Conservation (phyloP, 1,284 basidiomycete genomes). For the Microbotryum lychnidis-dioicae region DNA sequence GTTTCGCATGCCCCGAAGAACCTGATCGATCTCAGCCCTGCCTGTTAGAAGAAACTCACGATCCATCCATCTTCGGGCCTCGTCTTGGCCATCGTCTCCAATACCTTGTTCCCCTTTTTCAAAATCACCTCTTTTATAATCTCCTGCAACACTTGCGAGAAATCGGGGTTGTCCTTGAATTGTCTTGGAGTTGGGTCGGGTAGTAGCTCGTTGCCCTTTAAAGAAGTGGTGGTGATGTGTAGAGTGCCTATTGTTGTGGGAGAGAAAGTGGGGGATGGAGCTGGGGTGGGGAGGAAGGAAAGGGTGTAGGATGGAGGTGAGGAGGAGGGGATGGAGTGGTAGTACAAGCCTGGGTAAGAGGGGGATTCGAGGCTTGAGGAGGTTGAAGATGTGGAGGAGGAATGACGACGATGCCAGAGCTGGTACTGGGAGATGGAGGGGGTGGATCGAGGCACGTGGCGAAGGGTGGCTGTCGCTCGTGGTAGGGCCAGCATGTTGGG, state of each 20-base stretch:
- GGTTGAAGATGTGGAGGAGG: neutral
- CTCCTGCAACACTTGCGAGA: constrained; percentile 21
- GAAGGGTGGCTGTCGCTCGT: too few species aligned
- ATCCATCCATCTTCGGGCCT: constrained; percentile 13
- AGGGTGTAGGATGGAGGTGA: constrained; percentile 5
- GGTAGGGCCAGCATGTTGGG: too few species aligned
- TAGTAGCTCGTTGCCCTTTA: neutral
- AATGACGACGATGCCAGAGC: neutral
- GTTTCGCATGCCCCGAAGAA: too few species aligned
- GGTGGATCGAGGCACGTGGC: neutral
- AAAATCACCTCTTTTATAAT: constrained; percentile 7
- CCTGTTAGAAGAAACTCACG: neutral
- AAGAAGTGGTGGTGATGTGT: neutral
- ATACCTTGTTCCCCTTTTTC: neutral
- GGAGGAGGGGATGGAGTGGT: constrained; percentile 11
- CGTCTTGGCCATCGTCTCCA: constrained; percentile 20
- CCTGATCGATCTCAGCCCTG: neutral
- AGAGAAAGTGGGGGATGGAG: constrained; percentile 21
- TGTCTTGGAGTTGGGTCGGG: constrained; percentile 20
- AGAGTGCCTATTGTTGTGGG: constrained; percentile 25
- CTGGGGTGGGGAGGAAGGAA: constrained; percentile 19
- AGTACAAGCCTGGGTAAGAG: constrained; percentile 19
- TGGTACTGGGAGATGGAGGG: neutral
- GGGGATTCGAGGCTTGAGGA: constrained; percentile 2
- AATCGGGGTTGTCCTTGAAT: constrained; percentile 22